Conservation (phyloP, 1,139 yeast genomes). For the Yarrowia galli region DNA sequence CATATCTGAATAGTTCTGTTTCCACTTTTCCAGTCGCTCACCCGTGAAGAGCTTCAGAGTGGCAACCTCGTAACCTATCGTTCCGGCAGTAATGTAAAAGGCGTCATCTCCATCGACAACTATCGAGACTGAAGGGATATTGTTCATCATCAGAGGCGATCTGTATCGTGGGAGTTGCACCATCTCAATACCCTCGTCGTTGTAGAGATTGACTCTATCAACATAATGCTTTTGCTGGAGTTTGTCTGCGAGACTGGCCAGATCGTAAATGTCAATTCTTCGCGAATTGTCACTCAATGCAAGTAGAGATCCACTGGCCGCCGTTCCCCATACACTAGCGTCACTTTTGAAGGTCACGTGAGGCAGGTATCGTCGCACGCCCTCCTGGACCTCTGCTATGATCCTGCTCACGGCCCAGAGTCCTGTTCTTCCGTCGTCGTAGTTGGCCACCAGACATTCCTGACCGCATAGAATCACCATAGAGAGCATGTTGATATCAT, state of each 20-base stretch:
- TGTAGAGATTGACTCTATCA: constrained; percentile 19
- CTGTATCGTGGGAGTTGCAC: constrained; percentile 16
- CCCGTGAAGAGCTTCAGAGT: constrained; percentile 20
- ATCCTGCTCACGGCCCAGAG: constrained; percentile 21
- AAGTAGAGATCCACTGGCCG: constrained; percentile 5
- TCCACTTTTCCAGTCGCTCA: constrained; percentile 14
- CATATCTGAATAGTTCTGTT: neutral
- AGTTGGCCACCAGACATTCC: constrained; percentile 16
- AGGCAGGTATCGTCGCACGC: constrained; percentile 8
- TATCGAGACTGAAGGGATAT: constrained; percentile 11
- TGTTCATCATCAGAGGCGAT: constrained; percentile 10
- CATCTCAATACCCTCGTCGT: neutral
- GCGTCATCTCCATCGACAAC: neutral
- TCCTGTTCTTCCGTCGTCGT: constrained; percentile 30
- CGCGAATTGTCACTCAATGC: constrained; percentile 35
- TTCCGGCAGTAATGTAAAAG: constrained; percentile 22
- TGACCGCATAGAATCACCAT: constrained; percentile 9
- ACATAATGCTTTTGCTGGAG: neutral
- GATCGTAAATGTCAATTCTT: constrained; percentile 13
- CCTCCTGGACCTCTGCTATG: constrained; percentile 5
- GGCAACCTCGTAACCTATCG: constrained; percentile 31
- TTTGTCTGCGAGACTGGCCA: neutral
- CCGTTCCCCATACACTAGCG: constrained; percentile 26
- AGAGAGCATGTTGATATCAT: constrained; percentile 21
- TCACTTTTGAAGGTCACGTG: constrained; percentile 25